Base-by-base conservation (phyloP, 1,284 basidiomycete genomes). In the Sphaerobolus stellatus region DNA sequence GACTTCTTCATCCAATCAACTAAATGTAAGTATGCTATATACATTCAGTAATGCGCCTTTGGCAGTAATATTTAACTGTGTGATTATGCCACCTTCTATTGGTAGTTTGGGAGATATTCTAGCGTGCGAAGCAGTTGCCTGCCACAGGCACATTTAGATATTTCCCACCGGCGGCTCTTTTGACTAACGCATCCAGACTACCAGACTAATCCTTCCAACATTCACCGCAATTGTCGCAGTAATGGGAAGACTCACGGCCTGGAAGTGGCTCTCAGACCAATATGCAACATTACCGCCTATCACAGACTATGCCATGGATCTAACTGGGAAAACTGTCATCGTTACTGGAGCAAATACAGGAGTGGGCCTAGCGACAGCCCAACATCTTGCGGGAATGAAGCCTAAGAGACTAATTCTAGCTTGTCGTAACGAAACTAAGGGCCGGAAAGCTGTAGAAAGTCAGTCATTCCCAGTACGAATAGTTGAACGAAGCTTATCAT, bases 261-360 rank as follows among this genome's bases (percentile, higher is more conserved):
- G n/a, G 40, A 43, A 43, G 40, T 43, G 50, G 53, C n/a, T 57
- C 50, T 11, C 41, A 24, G 45, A 47, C 11, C 45, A 47, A 6
- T 27, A 24, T 27, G 11, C 8, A n/a, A 9, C 9, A 24, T 18
- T 47, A 8, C 45, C 45, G 16, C 20, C 20, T 5, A 25, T 25
- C 45, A 24, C 45, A 25, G 16, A 34, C 13, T 51, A 52, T 28
- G 49, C 51, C 22, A 46, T 43, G 34, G 45, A 56, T 51, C 31
- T 62, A 22, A 48, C 44, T 14, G 59, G 58, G 20, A 58, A 59
- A 48, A 59, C 56, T 13, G 58, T 61, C 25, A 52, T 59, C 22
- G 48, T 61, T 16, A 53, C 56, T n/a, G 59, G 59, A 11, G 58
- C 59, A 16, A 61, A 59, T 36, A 36, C 54, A n/a, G 59, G 59